Percentiles rank a stretch among this genome's conserved stretches.
Conservation (phyloP, 164 flowering plant genomes). For the Umbilicus rupestris region DNA sequence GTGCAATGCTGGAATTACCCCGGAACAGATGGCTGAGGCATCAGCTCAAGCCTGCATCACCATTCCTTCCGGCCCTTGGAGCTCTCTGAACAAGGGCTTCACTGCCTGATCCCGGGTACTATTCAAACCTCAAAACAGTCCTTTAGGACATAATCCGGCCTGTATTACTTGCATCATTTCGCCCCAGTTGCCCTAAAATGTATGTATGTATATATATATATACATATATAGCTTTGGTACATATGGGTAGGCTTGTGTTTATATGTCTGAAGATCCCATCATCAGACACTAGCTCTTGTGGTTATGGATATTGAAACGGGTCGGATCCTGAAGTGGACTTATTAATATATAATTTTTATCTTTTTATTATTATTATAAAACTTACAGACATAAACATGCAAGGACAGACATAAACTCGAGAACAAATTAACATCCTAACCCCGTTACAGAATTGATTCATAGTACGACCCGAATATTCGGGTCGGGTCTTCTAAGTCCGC, state of each 20-base stretch:
- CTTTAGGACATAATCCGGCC: background rate
- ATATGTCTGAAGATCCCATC: background rate
- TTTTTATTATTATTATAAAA: no score
- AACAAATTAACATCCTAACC: no score
- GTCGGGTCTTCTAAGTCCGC: background rate
- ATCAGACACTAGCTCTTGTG: background rate
- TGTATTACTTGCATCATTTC: background rate
- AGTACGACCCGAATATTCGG: no score
- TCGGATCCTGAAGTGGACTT: background rate
- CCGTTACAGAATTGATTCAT: no score
- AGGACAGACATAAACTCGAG: no score
- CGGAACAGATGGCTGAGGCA: constrained; percentile 62
- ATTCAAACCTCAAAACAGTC: background rate
- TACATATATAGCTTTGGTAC: no score
- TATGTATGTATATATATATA: no score
- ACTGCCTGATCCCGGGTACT: constrained; percentile 42
- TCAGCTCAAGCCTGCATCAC: constrained; percentile 57
- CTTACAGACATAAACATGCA: no score
- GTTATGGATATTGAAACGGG: no score
- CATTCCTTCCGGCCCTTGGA: constrained; percentile 60
- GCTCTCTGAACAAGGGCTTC: constrained; percentile 63
- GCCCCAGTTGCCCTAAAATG: background rate
- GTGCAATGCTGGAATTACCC: constrained; percentile 65
- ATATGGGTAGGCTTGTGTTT: background rate
- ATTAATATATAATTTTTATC: background rate